These are phyloP conservation scores for Fusarium anguioides DNA, from an alignment of 2,329 filamentous ascomycete genomes.

Conservation along the genomic window DNA sequence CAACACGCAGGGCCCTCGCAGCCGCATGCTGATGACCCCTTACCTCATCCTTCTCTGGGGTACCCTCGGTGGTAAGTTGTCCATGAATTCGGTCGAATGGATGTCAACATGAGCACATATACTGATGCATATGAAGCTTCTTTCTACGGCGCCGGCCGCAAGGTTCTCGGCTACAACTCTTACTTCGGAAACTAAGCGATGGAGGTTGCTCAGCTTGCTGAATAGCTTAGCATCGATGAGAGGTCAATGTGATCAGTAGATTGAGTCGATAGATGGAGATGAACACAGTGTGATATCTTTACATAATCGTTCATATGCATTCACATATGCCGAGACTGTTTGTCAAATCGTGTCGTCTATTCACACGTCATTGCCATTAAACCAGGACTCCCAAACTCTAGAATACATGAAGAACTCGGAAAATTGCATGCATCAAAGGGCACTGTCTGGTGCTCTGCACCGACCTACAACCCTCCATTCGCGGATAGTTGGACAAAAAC, in stretches of 20 bases:
- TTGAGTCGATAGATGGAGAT: slow-evolving; percentile 44
- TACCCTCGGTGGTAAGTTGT: slow-evolving; percentile 68
- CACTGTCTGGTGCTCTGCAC: slow-evolving; percentile 37
- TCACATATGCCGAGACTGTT: background rate
- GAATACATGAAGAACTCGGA: slow-evolving; percentile 45
- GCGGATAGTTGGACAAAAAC: slow-evolving; percentile 14
- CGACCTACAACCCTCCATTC: slow-evolving; percentile 24
- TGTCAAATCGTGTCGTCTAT: slow-evolving; percentile 40
- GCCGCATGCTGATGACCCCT: slow-evolving; percentile 72
- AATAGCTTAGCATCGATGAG: slow-evolving; percentile 24
- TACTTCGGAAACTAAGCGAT: slow-evolving; percentile 70
- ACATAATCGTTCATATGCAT: slow-evolving; percentile 11
- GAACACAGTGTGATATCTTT: slow-evolving; percentile 31
- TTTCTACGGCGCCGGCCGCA: slow-evolving; percentile 79
- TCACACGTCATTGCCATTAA: slow-evolving; percentile 48
- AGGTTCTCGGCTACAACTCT: slow-evolving; percentile 81
- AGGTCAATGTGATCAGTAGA: slow-evolving; percentile 38
- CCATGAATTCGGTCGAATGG: background rate
- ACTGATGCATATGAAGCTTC: slow-evolving; percentile 53
- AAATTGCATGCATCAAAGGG: slow-evolving; percentile 40
- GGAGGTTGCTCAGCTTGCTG: slow-evolving; percentile 11
- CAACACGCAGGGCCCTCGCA: slow-evolving; percentile 68
- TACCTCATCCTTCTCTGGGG: slow-evolving; percentile 75
- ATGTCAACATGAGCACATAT: background rate
- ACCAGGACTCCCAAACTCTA: slow-evolving; percentile 48